These are phyloP conservation scores for Coelastrella sp. DNA, from an alignment of 139 green algal species.

Conservation along the genomic window DNA sequence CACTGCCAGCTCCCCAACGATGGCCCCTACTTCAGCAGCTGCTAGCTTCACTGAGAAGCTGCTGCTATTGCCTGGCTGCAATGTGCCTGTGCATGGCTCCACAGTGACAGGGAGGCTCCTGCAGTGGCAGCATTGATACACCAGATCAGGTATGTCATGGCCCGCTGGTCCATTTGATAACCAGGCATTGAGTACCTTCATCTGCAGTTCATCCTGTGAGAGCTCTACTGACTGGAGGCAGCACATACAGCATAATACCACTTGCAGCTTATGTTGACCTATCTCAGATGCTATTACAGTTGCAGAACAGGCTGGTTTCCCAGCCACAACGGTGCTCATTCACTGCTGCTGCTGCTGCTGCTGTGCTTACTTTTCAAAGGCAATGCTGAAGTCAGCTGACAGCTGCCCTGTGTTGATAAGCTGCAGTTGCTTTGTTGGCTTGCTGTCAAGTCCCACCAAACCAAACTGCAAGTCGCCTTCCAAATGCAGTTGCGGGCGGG, in stretches of 20 bases:
- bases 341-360: not conserved
- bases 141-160: too few species aligned
- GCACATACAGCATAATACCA: too few species aligned
- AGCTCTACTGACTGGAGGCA: too few species aligned
- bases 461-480: conserved; percentile 31
- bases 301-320: not conserved
- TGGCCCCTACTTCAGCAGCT: conserved; percentile 1
- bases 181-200: too few species aligned
- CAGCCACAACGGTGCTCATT: too few species aligned
- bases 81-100: conserved; percentile 1
- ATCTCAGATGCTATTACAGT: not conserved
- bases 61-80: conserved; percentile 4
- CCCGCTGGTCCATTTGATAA: too few species aligned
- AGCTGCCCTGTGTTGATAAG: conserved; percentile 8
- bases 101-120: conserved; percentile 25
- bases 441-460: not conserved
- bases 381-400: conserved; percentile 16
- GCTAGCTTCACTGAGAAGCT: conserved; percentile 9
- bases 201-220: too few species aligned
- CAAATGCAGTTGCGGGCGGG: conserved; percentile 7
- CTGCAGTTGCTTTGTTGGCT: not conserved
- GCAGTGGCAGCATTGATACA: not conserved
- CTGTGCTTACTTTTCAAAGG: conserved; percentile 25
- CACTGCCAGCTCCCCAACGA: conserved; percentile 22
- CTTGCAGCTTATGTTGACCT: too few species aligned